Conservation (phyloP, 2,329 filamentous ascomycete species). For the Exophiala lecanii-corni region DNA sequence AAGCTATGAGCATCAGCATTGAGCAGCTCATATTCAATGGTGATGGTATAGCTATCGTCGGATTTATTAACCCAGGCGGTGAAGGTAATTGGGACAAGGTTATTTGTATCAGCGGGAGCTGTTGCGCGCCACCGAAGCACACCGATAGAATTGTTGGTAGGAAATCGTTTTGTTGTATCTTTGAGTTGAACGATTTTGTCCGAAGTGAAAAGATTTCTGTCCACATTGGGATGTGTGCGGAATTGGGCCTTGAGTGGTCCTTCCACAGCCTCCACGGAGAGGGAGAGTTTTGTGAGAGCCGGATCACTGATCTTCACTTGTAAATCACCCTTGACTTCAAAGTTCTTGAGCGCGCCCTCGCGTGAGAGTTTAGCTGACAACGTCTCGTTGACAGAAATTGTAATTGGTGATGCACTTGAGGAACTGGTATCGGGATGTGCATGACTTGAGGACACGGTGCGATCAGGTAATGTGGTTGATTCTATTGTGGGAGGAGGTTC, state of each 20-base stretch:
- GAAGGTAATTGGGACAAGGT: constrained; percentile 86
- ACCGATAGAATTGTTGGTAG: constrained; percentile 86
- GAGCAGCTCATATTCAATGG: constrained; percentile 90
- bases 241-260: constrained; percentile 67
- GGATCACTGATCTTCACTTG: constrained; percentile 86
- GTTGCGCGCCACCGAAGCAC: constrained; percentile 89
- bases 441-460: constrained; percentile 42
- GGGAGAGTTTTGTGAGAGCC: constrained; percentile 84
- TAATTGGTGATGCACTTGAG: constrained; percentile 72
- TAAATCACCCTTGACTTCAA: constrained; percentile 87
- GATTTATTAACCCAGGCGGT: constrained; percentile 97
- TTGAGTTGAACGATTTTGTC: constrained; percentile 84
- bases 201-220: constrained; percentile 79
- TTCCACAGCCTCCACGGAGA: constrained; percentile 69
- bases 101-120: constrained; percentile 73
- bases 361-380: constrained; percentile 84
- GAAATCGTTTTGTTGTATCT: constrained; percentile 83
- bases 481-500: constrained; percentile 37
- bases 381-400: constrained; percentile 82
- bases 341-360: constrained; percentile 79
- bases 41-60: constrained; percentile 78
- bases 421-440: constrained; percentile 45
- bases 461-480: constrained; percentile 46
- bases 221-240: constrained; percentile 93
- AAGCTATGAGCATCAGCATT: constrained; percentile 62